phyloP scores from a whole-genome alignment of 352 stramenopile genomes.

The Pelagophyceae sp. region DNA sequence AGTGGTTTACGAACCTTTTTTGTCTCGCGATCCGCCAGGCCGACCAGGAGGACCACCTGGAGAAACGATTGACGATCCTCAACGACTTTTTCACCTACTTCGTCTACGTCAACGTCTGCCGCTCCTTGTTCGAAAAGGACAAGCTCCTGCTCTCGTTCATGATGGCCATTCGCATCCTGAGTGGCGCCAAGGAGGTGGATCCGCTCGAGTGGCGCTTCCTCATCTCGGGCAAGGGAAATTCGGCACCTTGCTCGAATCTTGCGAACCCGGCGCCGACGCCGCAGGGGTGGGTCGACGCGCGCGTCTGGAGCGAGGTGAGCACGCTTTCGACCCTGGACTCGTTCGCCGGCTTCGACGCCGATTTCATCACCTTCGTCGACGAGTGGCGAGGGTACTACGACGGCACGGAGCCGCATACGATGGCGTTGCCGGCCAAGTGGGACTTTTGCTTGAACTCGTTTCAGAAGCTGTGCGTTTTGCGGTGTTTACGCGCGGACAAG shows the following conservation, averaged over 20 bases:
- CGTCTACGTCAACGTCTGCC: constrained; percentile 82
- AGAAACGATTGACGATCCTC: constrained; percentile 64
- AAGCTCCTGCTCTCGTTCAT: constrained; percentile 86
- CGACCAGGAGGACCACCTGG: constrained; percentile 73
- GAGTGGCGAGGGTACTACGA: constrained; percentile 78
- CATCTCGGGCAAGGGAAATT: constrained; percentile 59
- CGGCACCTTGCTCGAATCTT: neutral
- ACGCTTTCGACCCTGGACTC: constrained; percentile 33
- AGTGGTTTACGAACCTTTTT: constrained; percentile 82
- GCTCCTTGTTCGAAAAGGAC: constrained; percentile 78
- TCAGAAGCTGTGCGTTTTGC: constrained; percentile 78
- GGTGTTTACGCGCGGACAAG: constrained; percentile 81
- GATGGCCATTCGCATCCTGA: constrained; percentile 80
- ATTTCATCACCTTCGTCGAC: constrained; percentile 47
- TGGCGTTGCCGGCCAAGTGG: constrained; percentile 43
- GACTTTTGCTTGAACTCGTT: constrained; percentile 63
- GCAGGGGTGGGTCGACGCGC: constrained; percentile 45
- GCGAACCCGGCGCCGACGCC: constrained; percentile 41
- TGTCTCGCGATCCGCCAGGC: constrained; percentile 35
- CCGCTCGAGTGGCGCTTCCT: constrained; percentile 81
- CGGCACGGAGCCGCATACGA: constrained; percentile 61
- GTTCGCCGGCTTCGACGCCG: constrained; percentile 38
- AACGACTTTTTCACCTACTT: constrained; percentile 84
- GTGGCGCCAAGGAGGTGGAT: constrained; percentile 59
- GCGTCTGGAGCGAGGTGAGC: constrained; percentile 51